Evolutionary conservation across 805 yeast genomes (phyloP), one percentile per base, ranked within the genome.

Genomic region (Spathaspora hagerdaliae): DNA sequence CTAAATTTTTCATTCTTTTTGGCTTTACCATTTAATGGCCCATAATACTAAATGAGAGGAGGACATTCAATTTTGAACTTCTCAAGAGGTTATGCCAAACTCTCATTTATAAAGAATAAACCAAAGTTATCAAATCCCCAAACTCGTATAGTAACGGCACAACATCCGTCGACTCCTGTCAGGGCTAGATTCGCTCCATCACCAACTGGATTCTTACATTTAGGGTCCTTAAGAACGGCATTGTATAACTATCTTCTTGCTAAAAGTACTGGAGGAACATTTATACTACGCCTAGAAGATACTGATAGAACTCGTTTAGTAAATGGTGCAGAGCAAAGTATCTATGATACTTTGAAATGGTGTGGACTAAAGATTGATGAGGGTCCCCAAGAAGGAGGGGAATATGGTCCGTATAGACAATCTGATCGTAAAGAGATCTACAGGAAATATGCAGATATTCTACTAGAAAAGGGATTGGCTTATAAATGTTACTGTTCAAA

Each of bases 111-210:
- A 6, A 43, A 36, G 7, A 43, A 27, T 2, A 38, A 33, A 42
- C 42, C 36, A 8, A 35, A 39, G n/a, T 42, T 38, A 36, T 47
- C 46, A 12, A 6, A 26, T 24, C 38, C 39, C 5, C 12, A 32
- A 24, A 7, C 44, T 19, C 10, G 38, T 10, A 26, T 27, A 15
- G 7, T n/a, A 10, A 12, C 29, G 12, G 31, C 42, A 27, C 52
- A 70, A 8, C 77, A 74, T 38, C 80, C 82, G 1, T 52, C 46
- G 1, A 32, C 48, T 0, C 89, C 94, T 0, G 95, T 82, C 0
- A 65, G 97, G 52, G 87, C 98, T 1, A 69, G 99, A 51, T 94
- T 94, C 65, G 99, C 99, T 0, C 99, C 99, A 0, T 90, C 97
- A 1, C 99, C 99, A 1, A 94, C 99, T 0, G 99, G 99, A 0